Conservation (phyloP, 225 moss, liverwort and hornwort genomes). For the Climacium dendroides region DNA sequence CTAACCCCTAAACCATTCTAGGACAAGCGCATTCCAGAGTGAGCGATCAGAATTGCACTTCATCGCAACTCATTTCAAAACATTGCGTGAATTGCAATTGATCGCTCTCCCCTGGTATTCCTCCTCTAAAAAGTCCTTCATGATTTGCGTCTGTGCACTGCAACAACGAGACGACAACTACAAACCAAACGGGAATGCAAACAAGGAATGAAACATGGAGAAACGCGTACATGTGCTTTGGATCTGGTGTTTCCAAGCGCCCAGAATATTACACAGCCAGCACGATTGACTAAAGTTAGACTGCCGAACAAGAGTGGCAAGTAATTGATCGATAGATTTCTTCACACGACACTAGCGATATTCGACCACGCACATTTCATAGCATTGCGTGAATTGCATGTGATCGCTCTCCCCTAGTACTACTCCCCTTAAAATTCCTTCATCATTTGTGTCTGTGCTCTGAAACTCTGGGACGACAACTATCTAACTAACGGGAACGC, state of each 20-base stretch:
- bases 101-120: background rate
- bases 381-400: background rate
- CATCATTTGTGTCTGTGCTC: background rate
- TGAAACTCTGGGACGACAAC: background rate
- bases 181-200: background rate
- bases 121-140: background rate
- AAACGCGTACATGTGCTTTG: background rate
- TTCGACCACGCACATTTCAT: background rate
- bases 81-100: background rate
- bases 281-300: background rate
- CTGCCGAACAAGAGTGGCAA: background rate
- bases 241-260: background rate
- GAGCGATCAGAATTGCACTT: background rate
- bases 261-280: background rate
- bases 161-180: background rate
- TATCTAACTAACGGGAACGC: background rate
- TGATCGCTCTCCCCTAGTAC: background rate
- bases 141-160: background rate
- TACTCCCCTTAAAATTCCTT: background rate
- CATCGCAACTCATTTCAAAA: background rate
- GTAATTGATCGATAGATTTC: background rate
- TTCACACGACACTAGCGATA: background rate
- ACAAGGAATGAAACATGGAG: background rate
- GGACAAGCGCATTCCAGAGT: background rate
- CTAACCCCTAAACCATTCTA: background rate